Evolutionary conservation across 75 land plant genomes (phyloP), one percentile per base, ranked within the genome.

Genomic region (Pinus albicaulis): DNA sequence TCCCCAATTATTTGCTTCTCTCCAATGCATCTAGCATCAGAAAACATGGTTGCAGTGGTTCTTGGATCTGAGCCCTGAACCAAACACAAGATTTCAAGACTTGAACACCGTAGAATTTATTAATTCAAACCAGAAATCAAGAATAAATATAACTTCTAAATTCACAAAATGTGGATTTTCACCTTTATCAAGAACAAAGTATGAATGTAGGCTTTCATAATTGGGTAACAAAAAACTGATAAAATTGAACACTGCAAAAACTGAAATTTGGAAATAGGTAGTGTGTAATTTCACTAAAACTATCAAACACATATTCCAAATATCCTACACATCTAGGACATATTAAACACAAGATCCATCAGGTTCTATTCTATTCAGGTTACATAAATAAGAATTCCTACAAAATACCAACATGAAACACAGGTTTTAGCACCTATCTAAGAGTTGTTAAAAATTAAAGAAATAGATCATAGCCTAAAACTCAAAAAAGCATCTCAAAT

Each of bases 1-100:
- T 87, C 89, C n/a, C 76, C 84, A 68, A 79, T 77, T 56, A 90
- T 85, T 23, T 82, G 69, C 79, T 86, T 90, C 71, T 92, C 92
- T 0, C 92, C 92, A 52, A 90, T 86, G 87, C 92, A 92, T 20
- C 85, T 74, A 41, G 89, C 92, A 59, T 80, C 81, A 20, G 81
- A 26, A 76, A 92, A 92, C 73, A 92, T 48, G 80, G 84, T 84
- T 14, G 92, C 90, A 31, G 86, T 86, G 14, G 92, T 72, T 71
- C 85, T 71, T 6, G 92, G 95, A 79, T 92, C 95, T 14, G 1
- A 57, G 13, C 58, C 58, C 58, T 57, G 58, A 13, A 57, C 20
- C 11, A 76, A 8, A 17, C 44, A 77, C 3, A 25, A 61, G 69
- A 55, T 55, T 64, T 71, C 10, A 77, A 34, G 8, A 10, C 23